Base-by-base conservation (phyloP, 176 grass and related monocot species). In the Carex cristatella region DNA sequence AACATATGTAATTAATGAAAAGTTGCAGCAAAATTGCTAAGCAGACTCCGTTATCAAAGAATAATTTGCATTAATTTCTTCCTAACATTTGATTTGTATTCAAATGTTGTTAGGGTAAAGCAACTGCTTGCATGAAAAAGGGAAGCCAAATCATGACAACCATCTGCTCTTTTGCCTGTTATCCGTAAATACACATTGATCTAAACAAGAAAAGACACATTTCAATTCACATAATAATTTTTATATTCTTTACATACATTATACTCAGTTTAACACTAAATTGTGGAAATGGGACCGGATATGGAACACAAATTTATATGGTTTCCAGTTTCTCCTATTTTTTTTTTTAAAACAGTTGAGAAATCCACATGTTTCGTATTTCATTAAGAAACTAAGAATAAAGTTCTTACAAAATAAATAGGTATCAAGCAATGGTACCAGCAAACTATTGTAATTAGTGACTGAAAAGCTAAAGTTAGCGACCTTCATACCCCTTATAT, bases 181-280 rank as follows among this genome's bases (percentile, higher is more conserved):
- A 98, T 94, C 88, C 96, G 94, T 83, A 98, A 88, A 83, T 95
- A 98, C 83, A 94, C 85, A 85, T 98, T 98, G 79, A 98, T 89
- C 96, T 98, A 81, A 64, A 87, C 9, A 3, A 35, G 8, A 87
- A 62, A 6, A 53, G 10, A 40, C 7, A 56, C 0, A 57, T 49
- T 55, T 77, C 23, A 56, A 56, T 32, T 56, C 28, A 32, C 51
- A 77, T 33, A 49, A 12, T 77, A 32, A 44, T 16, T 77, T 32
- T 77, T 77, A 15, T 33, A 10, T 77, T 30, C 48, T 7, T 54
- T 14, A 56, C 19, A 53, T 77, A 77, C 49, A 31, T 15, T 51
- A 77, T 77, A 23, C 51, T 32, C 27, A 77, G 56, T 55, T 55
- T 15, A 33, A 15, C 23, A 23, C 23, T 23, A 23, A 23, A 23